Conservation (phyloP, 768 basidiomycete genomes). For the Pulveroboletus sp. region DNA sequence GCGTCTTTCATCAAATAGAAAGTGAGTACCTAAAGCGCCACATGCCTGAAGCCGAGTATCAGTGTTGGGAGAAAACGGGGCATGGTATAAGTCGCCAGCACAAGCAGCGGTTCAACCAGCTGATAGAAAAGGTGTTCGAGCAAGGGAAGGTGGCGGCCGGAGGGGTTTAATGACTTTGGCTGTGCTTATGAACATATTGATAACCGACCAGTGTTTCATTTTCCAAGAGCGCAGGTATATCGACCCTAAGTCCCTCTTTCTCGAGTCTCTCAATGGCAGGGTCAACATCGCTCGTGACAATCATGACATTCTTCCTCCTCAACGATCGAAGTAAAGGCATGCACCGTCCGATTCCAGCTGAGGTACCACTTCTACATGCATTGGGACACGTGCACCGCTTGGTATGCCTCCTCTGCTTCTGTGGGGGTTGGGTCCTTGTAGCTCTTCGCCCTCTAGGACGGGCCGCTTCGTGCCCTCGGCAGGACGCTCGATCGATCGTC, state of each 20-base stretch:
- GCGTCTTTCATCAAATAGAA: conserved; percentile 48
- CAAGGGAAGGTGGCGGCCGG: conserved; percentile 37
- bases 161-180: background rate
- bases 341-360: conserved; percentile 69
- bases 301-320: too few relatives aligned
- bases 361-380: conserved; percentile 62
- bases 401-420: conserved; percentile 51
- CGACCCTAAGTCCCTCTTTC: conserved; percentile 65
- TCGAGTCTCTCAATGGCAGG: too few relatives aligned
- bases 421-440: conserved; percentile 36
- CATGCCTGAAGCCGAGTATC: conserved; percentile 56
- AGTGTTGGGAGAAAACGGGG: conserved; percentile 58
- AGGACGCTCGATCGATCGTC: conserved; percentile 54
- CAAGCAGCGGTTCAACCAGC: conserved; percentile 44
- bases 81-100: conserved; percentile 57
- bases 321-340: background rate
- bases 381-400: conserved; percentile 62
- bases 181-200: background rate
- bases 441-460: conserved; percentile 54
- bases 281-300: background rate
- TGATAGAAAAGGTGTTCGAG: conserved; percentile 52
- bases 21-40: conserved; percentile 46
- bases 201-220: conserved; percentile 47
- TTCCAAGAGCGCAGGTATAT: conserved; percentile 62
- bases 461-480: conserved; percentile 62